Evolutionary conservation across 2,329 filamentous ascomycete genomes (phyloP).

Genomic region (Botryotinia convoluta): DNA sequence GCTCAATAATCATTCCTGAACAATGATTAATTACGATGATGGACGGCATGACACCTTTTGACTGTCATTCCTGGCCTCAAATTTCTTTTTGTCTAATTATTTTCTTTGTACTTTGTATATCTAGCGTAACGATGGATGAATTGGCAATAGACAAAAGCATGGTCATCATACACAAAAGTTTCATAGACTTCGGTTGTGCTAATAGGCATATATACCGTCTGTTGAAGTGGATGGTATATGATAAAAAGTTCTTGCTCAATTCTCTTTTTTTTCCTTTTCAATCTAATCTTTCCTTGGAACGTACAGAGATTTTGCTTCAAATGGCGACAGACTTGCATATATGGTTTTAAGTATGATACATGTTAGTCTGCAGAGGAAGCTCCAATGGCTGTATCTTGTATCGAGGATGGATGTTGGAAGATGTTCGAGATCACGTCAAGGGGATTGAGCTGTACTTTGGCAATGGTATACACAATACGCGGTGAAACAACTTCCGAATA

Average conservation of each 20-base stretch:
- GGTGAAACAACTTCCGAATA: background rate
- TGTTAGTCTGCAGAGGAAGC: background rate
- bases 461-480: background rate
- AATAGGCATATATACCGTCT: background rate
- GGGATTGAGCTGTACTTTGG: background rate
- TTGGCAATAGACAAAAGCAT: constrained; percentile 14
- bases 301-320: background rate
- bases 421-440: background rate
- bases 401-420: background rate
- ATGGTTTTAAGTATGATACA: background rate
- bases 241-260: background rate
- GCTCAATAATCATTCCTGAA: constrained; percentile 3
- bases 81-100: background rate
- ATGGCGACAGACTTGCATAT: background rate
- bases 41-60: constrained; percentile 21
- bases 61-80: constrained; percentile 22
- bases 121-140: background rate
- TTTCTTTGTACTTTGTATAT: constrained; percentile 8
- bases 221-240: background rate
- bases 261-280: background rate
- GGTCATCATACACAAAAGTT: constrained; percentile 7
- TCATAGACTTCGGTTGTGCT: background rate
- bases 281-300: background rate
- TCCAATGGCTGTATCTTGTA: background rate
- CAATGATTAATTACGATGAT: constrained; percentile 20